Evolutionary conservation across 179 eudicot genomes (phyloP), one percentile per base, ranked within the genome.

Genomic region (Amaranthus tricolor): DNA sequence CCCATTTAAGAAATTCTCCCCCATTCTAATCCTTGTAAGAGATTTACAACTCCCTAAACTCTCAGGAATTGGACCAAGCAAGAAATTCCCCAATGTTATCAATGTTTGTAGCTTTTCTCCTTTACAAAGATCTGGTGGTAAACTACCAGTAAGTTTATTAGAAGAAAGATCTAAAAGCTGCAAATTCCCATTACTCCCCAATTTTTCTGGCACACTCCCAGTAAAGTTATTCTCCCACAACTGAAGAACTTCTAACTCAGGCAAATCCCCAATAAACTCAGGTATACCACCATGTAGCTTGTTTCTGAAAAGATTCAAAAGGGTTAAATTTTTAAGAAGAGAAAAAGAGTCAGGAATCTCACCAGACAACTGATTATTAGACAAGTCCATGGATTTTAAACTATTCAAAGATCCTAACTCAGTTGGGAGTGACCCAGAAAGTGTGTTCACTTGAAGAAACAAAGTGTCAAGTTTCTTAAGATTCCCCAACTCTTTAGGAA

Each of bases 151-250:
- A 9, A 92, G 77, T 62, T 89, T 90, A 76, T 94, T 94, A 0
- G 96, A 88, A 6, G 95, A 89, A 21, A 94, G 81, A 80, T 94
- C 98, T 14, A 92, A 70, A 59, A 85, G 81, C 58, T 79, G 84
- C 8, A 94, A 78, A 43, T 74, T 86, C 3, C 91, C 90, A 21
- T 90, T 94, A 7, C 54, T 68, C 0, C 98, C 98, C 75, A 94
- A 66, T 40, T 76, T 74, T 13, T 74, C 70, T 0, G 98, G 98
- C 0, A 92, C 80, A 50, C 86, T 87, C 11, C 96, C 98, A 17
- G 98, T 94, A 66, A 94, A 92, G 53, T 94, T 94, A 62, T 94
- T 94, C 60, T 94, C 97, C 98, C 98, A 92, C 0, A 94, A 75
- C 70, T 94, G 97, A 49, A 94, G 70, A 52, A 94, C 98, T 66